A percentile compares a stretch with the other conserved stretches of the same genome.
These are phyloP conservation scores for Datura wrightii DNA, from an alignment of 257 asterid genomes.

Conservation along the genomic window DNA sequence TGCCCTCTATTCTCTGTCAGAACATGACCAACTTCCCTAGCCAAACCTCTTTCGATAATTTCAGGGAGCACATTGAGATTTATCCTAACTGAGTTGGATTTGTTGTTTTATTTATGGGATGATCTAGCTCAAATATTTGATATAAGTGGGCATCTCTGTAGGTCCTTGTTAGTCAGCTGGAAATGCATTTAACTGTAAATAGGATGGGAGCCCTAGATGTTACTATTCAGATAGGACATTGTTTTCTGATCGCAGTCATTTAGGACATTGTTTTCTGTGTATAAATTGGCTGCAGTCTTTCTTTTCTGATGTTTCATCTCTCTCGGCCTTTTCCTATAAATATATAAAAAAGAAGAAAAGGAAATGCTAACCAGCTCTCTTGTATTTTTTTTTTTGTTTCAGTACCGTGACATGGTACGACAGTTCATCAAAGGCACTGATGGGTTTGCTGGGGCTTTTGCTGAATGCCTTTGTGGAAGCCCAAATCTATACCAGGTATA, in stretches of 20 bases:
- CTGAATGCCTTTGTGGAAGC: constrained; percentile 97
- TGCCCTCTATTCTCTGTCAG: neutral
- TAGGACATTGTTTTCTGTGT: constrained; percentile 1
- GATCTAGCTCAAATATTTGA: constrained; percentile 8
- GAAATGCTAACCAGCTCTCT: constrained; percentile 19
- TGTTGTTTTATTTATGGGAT: neutral
- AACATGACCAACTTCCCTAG: neutral
- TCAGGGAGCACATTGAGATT: neutral
- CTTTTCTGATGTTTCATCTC: neutral
- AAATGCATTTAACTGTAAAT: neutral
- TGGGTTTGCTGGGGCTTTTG: constrained; percentile 97
- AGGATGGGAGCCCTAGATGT: neutral
- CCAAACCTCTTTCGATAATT: neutral
- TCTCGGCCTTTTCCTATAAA: neutral
- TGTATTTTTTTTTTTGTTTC: constrained; percentile 36
- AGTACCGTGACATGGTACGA: constrained; percentile 92
- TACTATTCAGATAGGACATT: neutral
- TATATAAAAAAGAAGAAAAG: neutral
- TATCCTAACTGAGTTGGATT: neutral
- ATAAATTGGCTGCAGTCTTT: neutral
- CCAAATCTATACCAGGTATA: constrained; percentile 91
- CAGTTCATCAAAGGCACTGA: constrained; percentile 97
- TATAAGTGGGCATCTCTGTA: neutral
- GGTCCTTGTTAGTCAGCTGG: constrained; percentile 25
- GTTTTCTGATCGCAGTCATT: neutral